Evolutionary conservation across 192 early-diverging fungal species (phyloP), one percentile per base, ranked within the genome.

Genomic region (Thamnidium elegans): DNA sequence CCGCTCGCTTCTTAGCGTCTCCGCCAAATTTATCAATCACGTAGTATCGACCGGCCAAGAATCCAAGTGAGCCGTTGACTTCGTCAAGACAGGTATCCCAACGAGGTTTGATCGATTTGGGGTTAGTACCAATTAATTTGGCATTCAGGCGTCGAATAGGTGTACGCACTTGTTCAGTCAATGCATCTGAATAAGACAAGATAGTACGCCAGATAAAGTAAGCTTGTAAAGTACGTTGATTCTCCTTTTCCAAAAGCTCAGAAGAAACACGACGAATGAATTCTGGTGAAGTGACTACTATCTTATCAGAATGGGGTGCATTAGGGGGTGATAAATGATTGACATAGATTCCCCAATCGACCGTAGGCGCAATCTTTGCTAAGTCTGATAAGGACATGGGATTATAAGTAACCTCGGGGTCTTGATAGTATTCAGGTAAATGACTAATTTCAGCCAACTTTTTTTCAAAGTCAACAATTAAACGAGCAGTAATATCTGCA

Each of bases 391-490:
- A 46, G 2, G 73, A 63, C 10, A 67, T 66, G 7, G 78, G 78
- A 54, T 84, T 86, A 56, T 86, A 83, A 9, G 74, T 81, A 6
- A 62, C 55, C 34, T 78, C 73, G 7, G 81, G 78, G 54, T 86
- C 83, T 15, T 65, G 55, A 46, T 79, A 71, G 30, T 79, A 74
- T 23, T 84, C 82, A 7, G 47, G 69, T 2, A 73, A 55, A 44
- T 76, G 62, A 10, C 81, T 80, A 17, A 89, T 61, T 9, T 71
- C 63, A 0, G 88, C 88, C 55, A 90, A 47, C 10, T 65, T 52
- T 21, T 70, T 81, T 66, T 90, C 88, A 58, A 90, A 82, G 7
- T 78, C 79, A 42, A 88, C 82, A 36, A 90, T 80, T 23, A 72
- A 68, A 46, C 77, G 72, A 15, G 87, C 86, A 4, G 72, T 69